Conservation (phyloP, 805 yeast genomes). For the Saccharomycopsis malanga region DNA sequence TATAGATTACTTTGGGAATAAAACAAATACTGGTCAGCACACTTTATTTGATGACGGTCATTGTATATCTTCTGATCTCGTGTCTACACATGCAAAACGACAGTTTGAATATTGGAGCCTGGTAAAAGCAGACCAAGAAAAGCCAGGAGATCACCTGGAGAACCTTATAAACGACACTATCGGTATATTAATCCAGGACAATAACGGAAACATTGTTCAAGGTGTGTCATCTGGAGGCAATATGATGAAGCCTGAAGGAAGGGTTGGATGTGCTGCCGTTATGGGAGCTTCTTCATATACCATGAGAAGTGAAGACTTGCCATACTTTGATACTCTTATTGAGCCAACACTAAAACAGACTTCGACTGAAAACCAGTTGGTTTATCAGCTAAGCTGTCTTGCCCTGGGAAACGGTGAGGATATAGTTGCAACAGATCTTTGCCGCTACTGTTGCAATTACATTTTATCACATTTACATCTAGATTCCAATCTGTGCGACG, state of each 20-base stretch:
- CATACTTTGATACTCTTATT: conserved; percentile 28
- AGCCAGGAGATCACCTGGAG: not conserved
- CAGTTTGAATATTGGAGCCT: conserved; percentile 4
- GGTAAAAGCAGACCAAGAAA: conserved; percentile 1
- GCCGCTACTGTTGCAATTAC: conserved; percentile 28
- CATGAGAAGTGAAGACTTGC: conserved; percentile 21
- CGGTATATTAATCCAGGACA: conserved; percentile 31
- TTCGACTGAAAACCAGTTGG: not conserved
- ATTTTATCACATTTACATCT: conserved; percentile 16
- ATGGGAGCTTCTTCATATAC: conserved; percentile 39
- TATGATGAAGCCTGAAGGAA: conserved; percentile 40
- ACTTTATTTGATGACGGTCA: conserved; percentile 16
- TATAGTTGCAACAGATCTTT: conserved; percentile 38
- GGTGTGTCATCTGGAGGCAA: conserved; percentile 51
- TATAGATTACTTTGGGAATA: conserved; percentile 1
- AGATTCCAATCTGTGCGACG: conserved; percentile 13
- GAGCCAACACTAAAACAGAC: not conserved
- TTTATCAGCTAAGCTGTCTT: conserved; percentile 22
- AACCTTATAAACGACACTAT: conserved; percentile 37
- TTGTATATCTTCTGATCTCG: conserved; percentile 34
- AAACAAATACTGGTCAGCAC: not conserved
- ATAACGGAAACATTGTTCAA: conserved; percentile 20
- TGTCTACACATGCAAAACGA: conserved; percentile 20
- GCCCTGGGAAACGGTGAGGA: conserved; percentile 57
- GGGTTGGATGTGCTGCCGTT: conserved; percentile 50